Percentiles rank a stretch among this genome's conserved stretches.
Evolutionary conservation across 306 rosid species (phyloP).

Genomic region (Delonix regia): DNA sequence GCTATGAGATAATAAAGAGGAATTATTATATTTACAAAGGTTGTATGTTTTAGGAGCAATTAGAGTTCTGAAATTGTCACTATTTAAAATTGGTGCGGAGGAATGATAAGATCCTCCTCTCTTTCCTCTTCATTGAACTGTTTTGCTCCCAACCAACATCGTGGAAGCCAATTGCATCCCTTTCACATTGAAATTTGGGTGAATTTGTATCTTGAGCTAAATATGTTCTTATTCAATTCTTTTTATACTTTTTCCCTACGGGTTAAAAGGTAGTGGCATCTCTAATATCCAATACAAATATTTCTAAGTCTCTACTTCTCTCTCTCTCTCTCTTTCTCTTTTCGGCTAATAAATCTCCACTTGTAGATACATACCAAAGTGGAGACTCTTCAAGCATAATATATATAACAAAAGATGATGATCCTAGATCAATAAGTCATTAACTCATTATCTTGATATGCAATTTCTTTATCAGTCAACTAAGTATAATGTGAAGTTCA

Average conservation of each 20-base stretch:
- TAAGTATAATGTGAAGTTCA: slow-evolving; percentile 56
- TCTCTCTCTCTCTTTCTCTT: too few species aligned
- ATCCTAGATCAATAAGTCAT: background rate
- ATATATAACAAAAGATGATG: background rate
- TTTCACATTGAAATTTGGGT: background rate
- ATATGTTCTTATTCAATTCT: background rate
- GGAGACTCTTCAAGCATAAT: background rate
- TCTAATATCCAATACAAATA: background rate
- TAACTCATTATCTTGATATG: slow-evolving; percentile 16
- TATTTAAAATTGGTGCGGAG: background rate
- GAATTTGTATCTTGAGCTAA: background rate
- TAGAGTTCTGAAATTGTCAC: too few species aligned
- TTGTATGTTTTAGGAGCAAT: too few species aligned
- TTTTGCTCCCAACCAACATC: background rate
- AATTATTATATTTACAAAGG: too few species aligned
- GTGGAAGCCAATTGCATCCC: background rate
- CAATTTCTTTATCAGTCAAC: slow-evolving; percentile 51
- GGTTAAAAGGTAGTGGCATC: background rate
- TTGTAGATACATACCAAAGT: background rate
- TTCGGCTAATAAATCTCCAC: background rate
- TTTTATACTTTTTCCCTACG: background rate
- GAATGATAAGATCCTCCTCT: slow-evolving; percentile 8
- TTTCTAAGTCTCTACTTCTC: background rate
- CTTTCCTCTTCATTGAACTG: background rate
- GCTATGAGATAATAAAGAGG: too few species aligned